phyloP scores from a whole-genome alignment of 495 filamentous ascomycete species.

The Xylaria palmicola region DNA sequence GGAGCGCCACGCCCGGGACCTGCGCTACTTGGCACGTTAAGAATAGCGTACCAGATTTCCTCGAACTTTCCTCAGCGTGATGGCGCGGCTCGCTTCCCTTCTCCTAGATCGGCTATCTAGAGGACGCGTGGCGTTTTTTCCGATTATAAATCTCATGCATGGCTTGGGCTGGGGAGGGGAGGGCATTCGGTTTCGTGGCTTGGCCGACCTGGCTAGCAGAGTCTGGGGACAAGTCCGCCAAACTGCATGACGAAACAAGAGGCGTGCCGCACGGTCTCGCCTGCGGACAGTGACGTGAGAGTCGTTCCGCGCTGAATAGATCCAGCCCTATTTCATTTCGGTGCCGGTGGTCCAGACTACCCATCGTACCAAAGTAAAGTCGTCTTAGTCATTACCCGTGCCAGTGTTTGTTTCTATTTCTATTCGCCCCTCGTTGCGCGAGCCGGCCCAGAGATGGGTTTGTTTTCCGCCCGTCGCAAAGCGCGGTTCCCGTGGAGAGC shows the following conservation, averaged over 20 bases:
- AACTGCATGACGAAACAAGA: neutral
- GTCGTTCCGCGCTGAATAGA: too few species aligned
- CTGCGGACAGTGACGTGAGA: neutral
- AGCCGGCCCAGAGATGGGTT: too few species aligned
- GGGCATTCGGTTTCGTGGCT: neutral
- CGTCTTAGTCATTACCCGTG: too few species aligned
- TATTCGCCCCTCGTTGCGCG: too few species aligned
- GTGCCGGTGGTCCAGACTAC: conserved; percentile 7
- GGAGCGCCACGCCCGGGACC: neutral
- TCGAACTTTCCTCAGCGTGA: neutral
- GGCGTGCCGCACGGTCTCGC: neutral
- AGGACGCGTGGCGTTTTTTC: neutral
- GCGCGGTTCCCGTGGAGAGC: too few species aligned
- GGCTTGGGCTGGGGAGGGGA: too few species aligned
- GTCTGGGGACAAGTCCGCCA: neutral
- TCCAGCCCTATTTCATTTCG: neutral
- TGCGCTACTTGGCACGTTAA: neutral
- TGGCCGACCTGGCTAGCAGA: too few species aligned
- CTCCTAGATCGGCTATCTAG: neutral
- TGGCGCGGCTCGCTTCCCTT: too few species aligned
- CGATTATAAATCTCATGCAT: neutral
- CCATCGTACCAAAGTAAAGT: too few species aligned
- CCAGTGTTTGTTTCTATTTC: too few species aligned
- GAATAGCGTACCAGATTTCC: neutral
- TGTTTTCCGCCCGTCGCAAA: too few species aligned